A percentile compares a stretch with the other conserved stretches of the same genome.
Evolutionary conservation across 495 filamentous ascomycete genomes (phyloP).

Genomic region (Xylaria acuta): DNA sequence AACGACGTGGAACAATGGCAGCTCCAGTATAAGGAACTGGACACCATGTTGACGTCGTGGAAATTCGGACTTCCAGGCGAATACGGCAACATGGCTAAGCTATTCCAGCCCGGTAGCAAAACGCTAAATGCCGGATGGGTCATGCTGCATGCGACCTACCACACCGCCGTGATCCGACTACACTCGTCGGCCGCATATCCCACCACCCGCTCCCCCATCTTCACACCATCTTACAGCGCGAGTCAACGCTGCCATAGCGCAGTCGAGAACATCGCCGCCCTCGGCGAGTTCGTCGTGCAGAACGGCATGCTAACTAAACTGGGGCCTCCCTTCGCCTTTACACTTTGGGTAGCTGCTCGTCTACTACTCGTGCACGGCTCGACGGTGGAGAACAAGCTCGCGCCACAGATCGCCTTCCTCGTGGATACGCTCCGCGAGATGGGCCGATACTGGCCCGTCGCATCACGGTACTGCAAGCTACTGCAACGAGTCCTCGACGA

Average conservation of each 20-base stretch:
- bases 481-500: constrained; percentile 84
- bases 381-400: constrained; percentile 81
- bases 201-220: constrained; percentile 82
- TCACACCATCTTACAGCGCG: constrained; percentile 83
- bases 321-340: constrained; percentile 87
- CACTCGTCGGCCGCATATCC: constrained; percentile 94
- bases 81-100: constrained; percentile 77
- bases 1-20: constrained; percentile 91
- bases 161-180: constrained; percentile 82
- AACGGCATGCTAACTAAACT: constrained; percentile 78
- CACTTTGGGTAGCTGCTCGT: constrained; percentile 89
- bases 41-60: constrained; percentile 78
- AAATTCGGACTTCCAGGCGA: constrained; percentile 81
- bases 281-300: constrained; percentile 74
- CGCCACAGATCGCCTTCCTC: constrained; percentile 76
- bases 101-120: constrained; percentile 71
- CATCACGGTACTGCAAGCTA: constrained; percentile 79
- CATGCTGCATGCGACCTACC: constrained; percentile 80
- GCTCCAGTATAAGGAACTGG: constrained; percentile 80
- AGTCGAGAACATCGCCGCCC: constrained; percentile 80
- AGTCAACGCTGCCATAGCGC: constrained; percentile 80
- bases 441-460: constrained; percentile 84
- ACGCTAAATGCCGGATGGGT: constrained; percentile 81
- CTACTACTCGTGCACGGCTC: constrained; percentile 85
- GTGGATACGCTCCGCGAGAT: constrained; percentile 80